Evolutionary conservation across 495 filamentous ascomycete species (phyloP).

Genomic region (Rostrohypoxylon terebratum): DNA sequence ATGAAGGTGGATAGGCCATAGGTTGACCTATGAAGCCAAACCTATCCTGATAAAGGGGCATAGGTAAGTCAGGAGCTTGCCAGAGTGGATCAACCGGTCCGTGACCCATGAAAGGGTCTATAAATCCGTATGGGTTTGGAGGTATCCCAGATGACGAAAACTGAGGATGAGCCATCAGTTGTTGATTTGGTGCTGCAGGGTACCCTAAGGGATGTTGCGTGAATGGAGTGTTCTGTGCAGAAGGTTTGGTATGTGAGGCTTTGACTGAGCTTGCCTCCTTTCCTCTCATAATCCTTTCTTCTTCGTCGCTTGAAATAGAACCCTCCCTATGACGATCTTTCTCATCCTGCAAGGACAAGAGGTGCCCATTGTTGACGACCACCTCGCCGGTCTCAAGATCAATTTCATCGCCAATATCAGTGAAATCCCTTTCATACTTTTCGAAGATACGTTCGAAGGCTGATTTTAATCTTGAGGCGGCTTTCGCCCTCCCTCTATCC

Average conservation of each 20-base stretch:
- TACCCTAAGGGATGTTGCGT: neutral
- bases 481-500: slow-evolving; percentile 67
- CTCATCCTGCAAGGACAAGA: slow-evolving; percentile 68
- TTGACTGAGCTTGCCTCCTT: slow-evolving; percentile 13
- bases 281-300: slow-evolving; percentile 37
- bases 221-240: slow-evolving; percentile 16
- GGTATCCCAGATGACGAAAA: slow-evolving; percentile 23
- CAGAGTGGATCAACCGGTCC: slow-evolving; percentile 41
- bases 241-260: slow-evolving; percentile 29
- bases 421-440: slow-evolving; percentile 87
- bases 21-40: slow-evolving; percentile 34
- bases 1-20: slow-evolving; percentile 24
- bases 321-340: slow-evolving; percentile 50
- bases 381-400: slow-evolving; percentile 81
- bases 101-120: slow-evolving; percentile 15
- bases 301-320: slow-evolving; percentile 41
- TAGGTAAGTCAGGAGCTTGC: slow-evolving; percentile 44
- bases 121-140: slow-evolving; percentile 28
- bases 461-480: slow-evolving; percentile 76
- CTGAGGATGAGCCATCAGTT: slow-evolving; percentile 12
- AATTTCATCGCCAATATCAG: slow-evolving; percentile 82
- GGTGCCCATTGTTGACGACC: slow-evolving; percentile 88
- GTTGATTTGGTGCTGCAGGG: neutral
- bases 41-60: slow-evolving; percentile 26
- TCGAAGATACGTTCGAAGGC: slow-evolving; percentile 87